Conservation (phyloP, 31 red algal species). For the Endocladia muricata region DNA sequence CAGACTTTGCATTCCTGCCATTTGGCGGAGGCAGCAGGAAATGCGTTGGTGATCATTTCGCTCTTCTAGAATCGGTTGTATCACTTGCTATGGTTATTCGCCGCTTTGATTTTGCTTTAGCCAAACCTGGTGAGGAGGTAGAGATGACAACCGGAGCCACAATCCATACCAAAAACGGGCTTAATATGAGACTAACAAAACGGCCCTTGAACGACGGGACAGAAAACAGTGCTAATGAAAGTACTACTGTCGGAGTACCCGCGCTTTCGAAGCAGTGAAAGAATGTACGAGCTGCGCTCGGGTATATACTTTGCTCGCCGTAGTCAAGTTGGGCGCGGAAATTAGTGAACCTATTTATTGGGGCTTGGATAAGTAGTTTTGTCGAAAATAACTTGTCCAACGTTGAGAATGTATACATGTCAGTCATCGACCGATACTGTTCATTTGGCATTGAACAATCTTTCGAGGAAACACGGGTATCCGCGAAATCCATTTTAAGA, state of each 20-base stretch:
- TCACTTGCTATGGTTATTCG: conserved; percentile 66
- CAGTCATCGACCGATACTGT: no score
- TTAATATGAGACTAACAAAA: conserved; percentile 44
- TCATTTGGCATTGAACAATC: no score
- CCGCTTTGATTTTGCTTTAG: conserved; percentile 69
- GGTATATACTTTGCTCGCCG: no score
- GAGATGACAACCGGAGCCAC: conserved; percentile 81
- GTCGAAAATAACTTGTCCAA: no score
- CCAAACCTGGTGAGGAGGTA: conserved; percentile 22
- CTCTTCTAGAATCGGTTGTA: conserved; percentile 68
- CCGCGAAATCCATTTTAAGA: no score
- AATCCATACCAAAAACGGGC: conserved; percentile 83
- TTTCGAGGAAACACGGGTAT: no score
- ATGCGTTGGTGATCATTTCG: conserved; percentile 89
- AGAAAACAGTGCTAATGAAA: background rate
- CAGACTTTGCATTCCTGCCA: conserved; percentile 83
- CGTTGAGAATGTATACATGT: no score
- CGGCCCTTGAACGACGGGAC: background rate
- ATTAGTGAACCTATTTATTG: no score
- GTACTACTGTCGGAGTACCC: background rate
- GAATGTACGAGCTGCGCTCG: no score
- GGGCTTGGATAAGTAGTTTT: no score
- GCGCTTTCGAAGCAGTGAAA: background rate
- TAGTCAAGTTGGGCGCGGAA: no score
- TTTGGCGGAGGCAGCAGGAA: conserved; percentile 84